phyloP scores from a whole-genome alignment of 768 basidiomycete genomes.

The Phanerochaete carnosa region DNA sequence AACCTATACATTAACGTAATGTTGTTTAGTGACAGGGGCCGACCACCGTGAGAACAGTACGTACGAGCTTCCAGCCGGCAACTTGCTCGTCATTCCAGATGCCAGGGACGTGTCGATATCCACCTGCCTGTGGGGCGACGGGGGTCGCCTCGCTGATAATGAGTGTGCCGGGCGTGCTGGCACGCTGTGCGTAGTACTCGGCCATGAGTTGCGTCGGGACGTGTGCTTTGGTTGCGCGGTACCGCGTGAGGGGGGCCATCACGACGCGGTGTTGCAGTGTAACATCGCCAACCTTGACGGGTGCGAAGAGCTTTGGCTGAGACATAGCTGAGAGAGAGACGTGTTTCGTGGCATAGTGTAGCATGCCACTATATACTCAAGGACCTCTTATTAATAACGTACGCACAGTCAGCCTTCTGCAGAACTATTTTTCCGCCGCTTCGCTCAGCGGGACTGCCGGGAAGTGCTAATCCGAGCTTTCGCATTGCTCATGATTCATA shows the following conservation, averaged over 20 bases:
- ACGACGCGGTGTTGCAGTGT: slow-evolving; percentile 45
- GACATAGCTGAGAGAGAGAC: too few species aligned
- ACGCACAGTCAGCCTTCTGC: too few species aligned
- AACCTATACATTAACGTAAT: slow-evolving; percentile 36
- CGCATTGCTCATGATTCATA: too few species aligned
- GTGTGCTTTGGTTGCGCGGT: slow-evolving; percentile 30
- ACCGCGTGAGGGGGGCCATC: slow-evolving; percentile 48
- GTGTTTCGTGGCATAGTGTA: too few species aligned
- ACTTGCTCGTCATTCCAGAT: slow-evolving; percentile 63
- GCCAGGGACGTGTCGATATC: slow-evolving; percentile 50
- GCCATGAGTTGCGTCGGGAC: slow-evolving; percentile 48
- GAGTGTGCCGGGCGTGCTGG: too few species aligned
- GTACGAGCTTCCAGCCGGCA: slow-evolving; percentile 43
- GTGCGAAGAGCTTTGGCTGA: slow-evolving; percentile 36
- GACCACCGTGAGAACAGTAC: slow-evolving; percentile 7
- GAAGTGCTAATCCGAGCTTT: too few species aligned
- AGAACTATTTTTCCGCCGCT: too few species aligned
- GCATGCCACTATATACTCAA: too few species aligned
- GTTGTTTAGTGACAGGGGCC: not conserved
- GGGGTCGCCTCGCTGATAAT: too few species aligned
- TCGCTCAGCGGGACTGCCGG: too few species aligned
- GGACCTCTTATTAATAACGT: too few species aligned
- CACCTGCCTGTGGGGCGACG: slow-evolving; percentile 49
- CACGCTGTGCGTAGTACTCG: slow-evolving; percentile 56
- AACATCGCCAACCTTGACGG: slow-evolving; percentile 39